These are phyloP conservation scores for Globisporangium parvum DNA, from an alignment of 352 stramenopile species.

Conservation along the genomic window DNA sequence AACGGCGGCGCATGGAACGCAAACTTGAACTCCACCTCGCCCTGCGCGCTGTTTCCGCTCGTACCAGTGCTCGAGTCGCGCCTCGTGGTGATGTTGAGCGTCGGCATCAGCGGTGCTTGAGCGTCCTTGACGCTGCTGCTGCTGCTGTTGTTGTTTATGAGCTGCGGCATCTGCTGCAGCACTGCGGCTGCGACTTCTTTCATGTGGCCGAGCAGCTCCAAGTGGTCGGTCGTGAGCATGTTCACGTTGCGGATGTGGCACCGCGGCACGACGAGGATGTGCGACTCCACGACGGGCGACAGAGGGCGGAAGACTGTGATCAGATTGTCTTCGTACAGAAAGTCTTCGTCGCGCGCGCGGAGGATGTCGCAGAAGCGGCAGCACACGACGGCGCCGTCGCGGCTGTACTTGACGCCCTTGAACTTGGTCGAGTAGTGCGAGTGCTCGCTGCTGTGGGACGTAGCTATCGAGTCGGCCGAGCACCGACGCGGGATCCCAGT, in stretches of 20 bases:
- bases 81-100: not conserved
- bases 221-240: slow-evolving; percentile 53
- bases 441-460: slow-evolving; percentile 17
- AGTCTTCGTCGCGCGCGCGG: slow-evolving; percentile 44
- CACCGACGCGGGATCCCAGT: slow-evolving; percentile 8
- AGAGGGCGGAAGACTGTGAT: slow-evolving; percentile 77
- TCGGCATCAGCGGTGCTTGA: not conserved
- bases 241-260: slow-evolving; percentile 86
- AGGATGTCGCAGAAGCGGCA: slow-evolving; percentile 87
- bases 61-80: not conserved
- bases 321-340: slow-evolving; percentile 76
- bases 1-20: slow-evolving; percentile 83
- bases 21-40: slow-evolving; percentile 57
- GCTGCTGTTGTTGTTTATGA: slow-evolving; percentile 4
- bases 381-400: slow-evolving; percentile 52
- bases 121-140: not conserved
- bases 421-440: slow-evolving; percentile 38
- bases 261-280: slow-evolving; percentile 79
- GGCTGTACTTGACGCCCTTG: slow-evolving; percentile 72
- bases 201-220: slow-evolving; percentile 62
- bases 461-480: slow-evolving; percentile 13
- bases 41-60: slow-evolving; percentile 1
- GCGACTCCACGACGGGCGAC: slow-evolving; percentile 53
- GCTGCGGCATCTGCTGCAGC: slow-evolving; percentile 17
- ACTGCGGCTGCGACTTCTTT: slow-evolving; percentile 53